Conservation (phyloP, 345 rosid genomes). For the Reutealis trisperma region DNA sequence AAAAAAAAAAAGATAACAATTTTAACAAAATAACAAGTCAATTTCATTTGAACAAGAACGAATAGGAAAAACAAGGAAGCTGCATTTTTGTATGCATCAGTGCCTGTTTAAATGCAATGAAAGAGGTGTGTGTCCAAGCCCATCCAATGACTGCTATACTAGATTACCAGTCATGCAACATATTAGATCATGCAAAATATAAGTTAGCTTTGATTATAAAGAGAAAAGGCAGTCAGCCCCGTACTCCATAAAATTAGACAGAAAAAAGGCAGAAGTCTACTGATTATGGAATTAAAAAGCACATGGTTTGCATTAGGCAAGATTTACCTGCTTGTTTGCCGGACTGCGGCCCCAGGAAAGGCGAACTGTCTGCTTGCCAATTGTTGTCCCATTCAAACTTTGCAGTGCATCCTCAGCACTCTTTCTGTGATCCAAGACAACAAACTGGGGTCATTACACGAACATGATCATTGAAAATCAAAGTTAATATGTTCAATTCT, state of each 20-base stretch:
- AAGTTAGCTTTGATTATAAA: not conserved
- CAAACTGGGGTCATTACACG: conserved; percentile 9
- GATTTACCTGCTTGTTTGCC: conserved; percentile 72
- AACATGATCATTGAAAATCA: conserved; percentile 5
- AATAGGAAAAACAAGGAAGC: not conserved
- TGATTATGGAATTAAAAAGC: not conserved
- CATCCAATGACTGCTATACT: not conserved
- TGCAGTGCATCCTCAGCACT: conserved; percentile 84
- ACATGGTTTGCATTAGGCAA: not conserved
- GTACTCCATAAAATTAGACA: not conserved
- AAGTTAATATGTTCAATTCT: not conserved
- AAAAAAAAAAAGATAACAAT: too few relatives aligned
- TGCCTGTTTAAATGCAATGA: not conserved
- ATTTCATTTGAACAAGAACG: not conserved
- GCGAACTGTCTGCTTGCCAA: conserved; percentile 91
- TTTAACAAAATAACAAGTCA: too few relatives aligned
- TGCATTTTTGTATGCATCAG: too few relatives aligned
- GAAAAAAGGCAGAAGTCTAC: not conserved
- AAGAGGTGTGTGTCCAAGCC: not conserved
- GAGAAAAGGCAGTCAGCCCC: not conserved
- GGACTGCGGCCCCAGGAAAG: conserved; percentile 97
- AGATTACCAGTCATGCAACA: not conserved
- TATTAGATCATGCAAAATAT: not conserved
- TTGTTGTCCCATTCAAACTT: conserved; percentile 67
- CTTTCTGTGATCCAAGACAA: conserved; percentile 52